Conservation (phyloP, 2,329 filamentous ascomycete genomes). For the Pochonia chlamydosporia region DNA sequence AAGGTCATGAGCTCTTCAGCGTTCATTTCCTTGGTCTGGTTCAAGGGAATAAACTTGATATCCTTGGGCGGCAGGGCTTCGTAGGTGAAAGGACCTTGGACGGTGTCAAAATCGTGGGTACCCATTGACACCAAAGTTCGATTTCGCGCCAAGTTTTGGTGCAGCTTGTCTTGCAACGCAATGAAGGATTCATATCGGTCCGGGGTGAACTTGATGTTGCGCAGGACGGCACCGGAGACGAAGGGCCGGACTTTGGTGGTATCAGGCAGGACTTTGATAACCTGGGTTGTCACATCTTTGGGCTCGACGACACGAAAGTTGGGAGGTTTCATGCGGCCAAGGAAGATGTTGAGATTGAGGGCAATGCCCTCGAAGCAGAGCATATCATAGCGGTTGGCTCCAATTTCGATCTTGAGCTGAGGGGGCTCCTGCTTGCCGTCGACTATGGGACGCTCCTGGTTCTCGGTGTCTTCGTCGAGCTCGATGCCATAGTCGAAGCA, state of each 20-base stretch:
- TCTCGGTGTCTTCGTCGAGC: slow-evolving; percentile 89
- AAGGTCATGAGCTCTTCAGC: slow-evolving; percentile 87
- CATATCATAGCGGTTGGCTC: slow-evolving; percentile 91
- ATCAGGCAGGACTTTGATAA: slow-evolving; percentile 70
- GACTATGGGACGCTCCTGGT: slow-evolving; percentile 65
- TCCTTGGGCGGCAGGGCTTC: slow-evolving; percentile 88
- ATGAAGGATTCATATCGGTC: slow-evolving; percentile 97
- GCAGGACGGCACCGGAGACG: slow-evolving; percentile 81
- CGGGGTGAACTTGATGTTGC: slow-evolving; percentile 87
- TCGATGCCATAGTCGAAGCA: slow-evolving; percentile 99
- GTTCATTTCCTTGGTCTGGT: slow-evolving; percentile 85
- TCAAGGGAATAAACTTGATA: slow-evolving; percentile 85
- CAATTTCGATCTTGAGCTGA: slow-evolving; percentile 96
- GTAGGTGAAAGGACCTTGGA: slow-evolving; percentile 94
- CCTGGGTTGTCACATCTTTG: slow-evolving; percentile 66
- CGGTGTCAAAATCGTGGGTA: slow-evolving; percentile 90
- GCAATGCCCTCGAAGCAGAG: slow-evolving; percentile 96
- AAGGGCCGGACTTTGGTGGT: slow-evolving; percentile 79
- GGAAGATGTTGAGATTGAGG: slow-evolving; percentile 93
- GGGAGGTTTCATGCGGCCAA: slow-evolving; percentile 67
- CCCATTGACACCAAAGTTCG: slow-evolving; percentile 94
- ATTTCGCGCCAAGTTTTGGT: slow-evolving; percentile 91
- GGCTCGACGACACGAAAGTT: slow-evolving; percentile 74
- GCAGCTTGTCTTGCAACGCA: slow-evolving; percentile 92
- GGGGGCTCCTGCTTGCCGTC: slow-evolving; percentile 80